Evolutionary conservation across 768 basidiomycete species (phyloP).

Genomic region (Austroboletus festivus): DNA sequence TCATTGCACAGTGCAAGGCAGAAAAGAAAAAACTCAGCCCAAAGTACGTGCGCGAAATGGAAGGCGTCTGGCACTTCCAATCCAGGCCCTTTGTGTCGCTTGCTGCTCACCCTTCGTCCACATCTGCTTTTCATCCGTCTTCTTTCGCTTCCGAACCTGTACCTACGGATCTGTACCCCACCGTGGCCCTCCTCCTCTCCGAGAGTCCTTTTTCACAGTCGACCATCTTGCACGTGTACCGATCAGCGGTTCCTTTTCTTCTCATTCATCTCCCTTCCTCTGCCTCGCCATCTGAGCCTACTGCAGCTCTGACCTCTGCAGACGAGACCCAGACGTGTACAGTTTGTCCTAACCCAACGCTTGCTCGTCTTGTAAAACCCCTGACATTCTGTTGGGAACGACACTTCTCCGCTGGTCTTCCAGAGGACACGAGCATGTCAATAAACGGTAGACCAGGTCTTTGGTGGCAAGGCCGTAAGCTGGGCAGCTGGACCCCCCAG

Average conservation of each 20-base stretch:
- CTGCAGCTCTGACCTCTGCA: neutral
- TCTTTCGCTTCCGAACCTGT: neutral
- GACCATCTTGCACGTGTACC: conserved; percentile 65
- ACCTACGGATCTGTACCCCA: conserved; percentile 3
- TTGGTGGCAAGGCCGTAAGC: conserved; percentile 35
- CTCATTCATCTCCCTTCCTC: conserved; percentile 70
- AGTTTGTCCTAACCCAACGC: conserved; percentile 23
- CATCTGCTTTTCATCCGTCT: neutral
- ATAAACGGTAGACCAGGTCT: conserved; percentile 37
- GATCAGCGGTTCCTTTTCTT: conserved; percentile 75
- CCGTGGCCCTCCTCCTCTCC: conserved; percentile 75
- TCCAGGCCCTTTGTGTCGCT: neutral
- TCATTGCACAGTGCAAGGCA: conserved; percentile 90
- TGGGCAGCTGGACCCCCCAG: conserved; percentile 21
- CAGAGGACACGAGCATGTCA: neutral
- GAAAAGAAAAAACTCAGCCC: conserved; percentile 80
- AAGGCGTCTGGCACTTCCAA: conserved; percentile 69
- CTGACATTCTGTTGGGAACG: conserved; percentile 26
- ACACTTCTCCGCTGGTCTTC: neutral
- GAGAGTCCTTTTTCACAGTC: conserved; percentile 75
- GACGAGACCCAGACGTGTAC: conserved; percentile 3
- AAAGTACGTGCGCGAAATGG: conserved; percentile 81
- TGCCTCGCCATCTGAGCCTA: neutral
- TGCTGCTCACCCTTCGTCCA: neutral
- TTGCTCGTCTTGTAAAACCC: conserved; percentile 18